Percentiles rank a stretch among this genome's conserved stretches.
These are phyloP conservation scores for Cladosporium colombiae DNA, from an alignment of 2,329 filamentous ascomycete genomes.

Conservation along the genomic window DNA sequence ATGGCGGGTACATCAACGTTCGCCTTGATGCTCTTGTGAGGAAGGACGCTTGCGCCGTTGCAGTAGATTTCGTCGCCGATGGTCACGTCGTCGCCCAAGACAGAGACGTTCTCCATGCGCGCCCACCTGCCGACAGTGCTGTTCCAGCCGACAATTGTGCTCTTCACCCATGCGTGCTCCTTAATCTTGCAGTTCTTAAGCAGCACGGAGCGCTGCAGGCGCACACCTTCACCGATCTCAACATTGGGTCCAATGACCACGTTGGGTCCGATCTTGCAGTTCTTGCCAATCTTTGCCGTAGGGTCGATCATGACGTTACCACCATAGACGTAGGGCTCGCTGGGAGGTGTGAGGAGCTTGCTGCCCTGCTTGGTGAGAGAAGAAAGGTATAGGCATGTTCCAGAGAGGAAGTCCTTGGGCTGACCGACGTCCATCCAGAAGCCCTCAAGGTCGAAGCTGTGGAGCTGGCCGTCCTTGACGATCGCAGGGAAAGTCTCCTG, in stretches of 20 bases:
- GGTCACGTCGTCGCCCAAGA: slow-evolving; percentile 94
- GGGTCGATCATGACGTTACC: slow-evolving; percentile 96
- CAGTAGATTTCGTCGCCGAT: slow-evolving; percentile 99
- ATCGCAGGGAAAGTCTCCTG: slow-evolving; percentile 98
- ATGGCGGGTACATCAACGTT: slow-evolving; percentile 70
- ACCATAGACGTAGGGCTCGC: slow-evolving; percentile 79
- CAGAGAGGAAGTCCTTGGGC: slow-evolving; percentile 95
- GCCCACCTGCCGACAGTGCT: slow-evolving; percentile 95
- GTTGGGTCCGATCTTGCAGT: slow-evolving; percentile 96
- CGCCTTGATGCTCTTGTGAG: slow-evolving; percentile 98
- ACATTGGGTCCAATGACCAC: slow-evolving; percentile 94
- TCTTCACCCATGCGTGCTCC: slow-evolving; percentile 99
- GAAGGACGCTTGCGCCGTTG: slow-evolving; percentile 84
- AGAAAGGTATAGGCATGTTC: slow-evolving; percentile 93
- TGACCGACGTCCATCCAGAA: slow-evolving; percentile 99
- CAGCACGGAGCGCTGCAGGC: slow-evolving; percentile 89
- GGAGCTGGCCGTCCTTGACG: slow-evolving; percentile 82
- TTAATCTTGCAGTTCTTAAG: slow-evolving; percentile 90
- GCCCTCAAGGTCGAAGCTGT: slow-evolving; percentile 94
- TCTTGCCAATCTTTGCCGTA: slow-evolving; percentile 93
- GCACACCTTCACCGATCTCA: slow-evolving; percentile 88
- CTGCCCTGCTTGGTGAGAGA: slow-evolving; percentile 87
- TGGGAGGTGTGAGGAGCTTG: slow-evolving; percentile 72
- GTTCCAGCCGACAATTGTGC: slow-evolving; percentile 98
- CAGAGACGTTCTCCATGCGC: slow-evolving; percentile 95